phyloP scores from a whole-genome alignment of 805 yeast species.

The Candida boidinii region DNA sequence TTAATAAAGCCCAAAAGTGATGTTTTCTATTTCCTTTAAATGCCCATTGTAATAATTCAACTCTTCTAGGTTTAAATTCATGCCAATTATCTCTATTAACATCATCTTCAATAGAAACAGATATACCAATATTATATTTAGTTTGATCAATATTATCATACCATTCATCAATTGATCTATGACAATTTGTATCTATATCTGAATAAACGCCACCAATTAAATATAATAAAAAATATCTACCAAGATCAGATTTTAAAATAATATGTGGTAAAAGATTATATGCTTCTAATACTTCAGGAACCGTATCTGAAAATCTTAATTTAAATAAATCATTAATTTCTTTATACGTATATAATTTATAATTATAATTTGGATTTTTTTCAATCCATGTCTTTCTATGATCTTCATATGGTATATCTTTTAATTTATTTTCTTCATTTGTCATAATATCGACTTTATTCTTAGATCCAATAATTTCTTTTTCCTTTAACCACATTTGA shows the following conservation, averaged over 20 bases:
- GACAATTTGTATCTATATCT: conserved; percentile 40
- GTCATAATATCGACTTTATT: conserved; percentile 53
- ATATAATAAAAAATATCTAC: conserved; percentile 36
- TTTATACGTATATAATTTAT: not conserved
- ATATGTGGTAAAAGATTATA: conserved; percentile 36
- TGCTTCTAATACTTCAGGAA: conserved; percentile 36
- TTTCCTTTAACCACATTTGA: conserved; percentile 2
- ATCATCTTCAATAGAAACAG: conserved; percentile 41
- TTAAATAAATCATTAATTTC: not conserved
- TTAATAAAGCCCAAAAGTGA: conserved; percentile 41
- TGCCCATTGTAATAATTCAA: conserved; percentile 47
- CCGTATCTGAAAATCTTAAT: conserved; percentile 15
- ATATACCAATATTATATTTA: conserved; percentile 33
- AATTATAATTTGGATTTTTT: not conserved
- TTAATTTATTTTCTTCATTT: conserved; percentile 30
- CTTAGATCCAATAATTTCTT: conserved; percentile 45
- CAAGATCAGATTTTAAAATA: conserved; percentile 35
- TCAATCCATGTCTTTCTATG: not conserved
- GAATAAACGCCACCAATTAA: conserved; percentile 43
- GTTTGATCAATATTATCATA: conserved; percentile 39
- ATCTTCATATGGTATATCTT: conserved; percentile 20
- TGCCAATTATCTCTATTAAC: conserved; percentile 37
- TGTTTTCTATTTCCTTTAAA: conserved; percentile 48
- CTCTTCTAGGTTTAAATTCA: conserved; percentile 45
- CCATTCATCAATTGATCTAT: conserved; percentile 44